These are phyloP conservation scores for Erythrophleum fordii DNA, from an alignment of 306 rosid genomes.

Conservation along the genomic window DNA sequence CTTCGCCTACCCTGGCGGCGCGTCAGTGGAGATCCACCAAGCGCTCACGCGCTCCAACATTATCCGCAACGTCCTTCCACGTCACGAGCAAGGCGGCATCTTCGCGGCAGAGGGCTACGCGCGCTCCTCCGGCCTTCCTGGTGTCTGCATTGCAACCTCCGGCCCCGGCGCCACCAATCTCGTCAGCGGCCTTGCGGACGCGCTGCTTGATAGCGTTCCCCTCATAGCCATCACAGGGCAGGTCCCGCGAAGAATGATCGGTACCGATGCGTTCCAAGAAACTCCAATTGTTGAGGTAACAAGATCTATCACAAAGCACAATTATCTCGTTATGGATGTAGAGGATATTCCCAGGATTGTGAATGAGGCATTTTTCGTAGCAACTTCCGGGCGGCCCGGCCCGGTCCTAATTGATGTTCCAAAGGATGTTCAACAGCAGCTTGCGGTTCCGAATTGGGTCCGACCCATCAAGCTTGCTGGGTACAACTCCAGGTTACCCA, in stretches of 20 bases:
- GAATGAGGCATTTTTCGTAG: slow-evolving; percentile 72
- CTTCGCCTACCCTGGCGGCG: slow-evolving; percentile 95
- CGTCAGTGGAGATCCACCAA: slow-evolving; percentile 96
- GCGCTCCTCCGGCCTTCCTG: slow-evolving; percentile 75
- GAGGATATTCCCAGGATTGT: slow-evolving; percentile 88
- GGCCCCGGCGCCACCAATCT: slow-evolving; percentile 95
- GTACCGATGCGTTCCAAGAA: slow-evolving; percentile 93
- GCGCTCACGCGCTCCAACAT: slow-evolving; percentile 76
- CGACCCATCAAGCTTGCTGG: slow-evolving; percentile 58
- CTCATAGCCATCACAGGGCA: slow-evolving; percentile 86
- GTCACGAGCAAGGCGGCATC: slow-evolving; percentile 89
- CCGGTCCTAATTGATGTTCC: slow-evolving; percentile 84
- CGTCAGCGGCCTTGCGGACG: slow-evolving; percentile 88
- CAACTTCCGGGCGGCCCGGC: slow-evolving; percentile 83
- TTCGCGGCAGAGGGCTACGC: slow-evolving; percentile 96
- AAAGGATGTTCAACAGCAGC: slow-evolving; percentile 87
- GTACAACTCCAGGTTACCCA: slow-evolving; percentile 70
- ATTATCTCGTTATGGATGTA: slow-evolving; percentile 85
- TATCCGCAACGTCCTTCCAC: slow-evolving; percentile 81
- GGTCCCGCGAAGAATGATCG: slow-evolving; percentile 89
- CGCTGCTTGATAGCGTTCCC: slow-evolving; percentile 75
- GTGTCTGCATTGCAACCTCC: slow-evolving; percentile 91
- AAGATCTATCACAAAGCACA: slow-evolving; percentile 86
- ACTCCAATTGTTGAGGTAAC: slow-evolving; percentile 93
- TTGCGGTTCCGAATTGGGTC: slow-evolving; percentile 77